Percentiles rank a stretch among this genome's conserved stretches.
These are phyloP conservation scores for Solanum hybrid DNA, from an alignment of 305 asterid species.

Conservation along the genomic window DNA sequence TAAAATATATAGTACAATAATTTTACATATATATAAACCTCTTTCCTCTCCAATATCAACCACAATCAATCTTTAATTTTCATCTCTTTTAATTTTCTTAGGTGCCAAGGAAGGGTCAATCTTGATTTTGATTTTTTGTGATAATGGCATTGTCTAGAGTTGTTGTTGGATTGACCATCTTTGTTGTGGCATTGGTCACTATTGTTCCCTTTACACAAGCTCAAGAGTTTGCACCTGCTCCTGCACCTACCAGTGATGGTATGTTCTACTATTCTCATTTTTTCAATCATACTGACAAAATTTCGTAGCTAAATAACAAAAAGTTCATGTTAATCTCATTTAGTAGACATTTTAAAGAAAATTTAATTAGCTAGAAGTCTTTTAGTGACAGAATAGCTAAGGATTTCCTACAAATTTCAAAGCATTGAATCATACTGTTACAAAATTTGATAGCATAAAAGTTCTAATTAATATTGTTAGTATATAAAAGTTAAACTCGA, in stretches of 20 bases:
- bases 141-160: background rate
- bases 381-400: background rate
- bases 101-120: background rate
- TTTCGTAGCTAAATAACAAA: background rate
- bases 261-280: background rate
- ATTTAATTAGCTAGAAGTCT: background rate
- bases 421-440: background rate
- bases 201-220: background rate
- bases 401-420: background rate
- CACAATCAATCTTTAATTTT: background rate
- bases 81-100: background rate
- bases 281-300: background rate
- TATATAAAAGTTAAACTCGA: background rate
- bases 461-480: background rate
- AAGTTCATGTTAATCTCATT: background rate
- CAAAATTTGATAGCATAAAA: background rate
- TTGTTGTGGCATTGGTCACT: background rate
- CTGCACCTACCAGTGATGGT: conserved; percentile 54
- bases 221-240: conserved; percentile 37
- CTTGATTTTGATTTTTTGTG: background rate
- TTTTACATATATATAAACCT: background rate
- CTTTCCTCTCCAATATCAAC: background rate
- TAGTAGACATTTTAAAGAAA: background rate
- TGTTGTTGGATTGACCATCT: background rate
- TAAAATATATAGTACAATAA: background rate